These are phyloP conservation scores for Perkinsus olseni DNA, from an alignment of 169 alveolate genomes.

Conservation along the genomic window DNA sequence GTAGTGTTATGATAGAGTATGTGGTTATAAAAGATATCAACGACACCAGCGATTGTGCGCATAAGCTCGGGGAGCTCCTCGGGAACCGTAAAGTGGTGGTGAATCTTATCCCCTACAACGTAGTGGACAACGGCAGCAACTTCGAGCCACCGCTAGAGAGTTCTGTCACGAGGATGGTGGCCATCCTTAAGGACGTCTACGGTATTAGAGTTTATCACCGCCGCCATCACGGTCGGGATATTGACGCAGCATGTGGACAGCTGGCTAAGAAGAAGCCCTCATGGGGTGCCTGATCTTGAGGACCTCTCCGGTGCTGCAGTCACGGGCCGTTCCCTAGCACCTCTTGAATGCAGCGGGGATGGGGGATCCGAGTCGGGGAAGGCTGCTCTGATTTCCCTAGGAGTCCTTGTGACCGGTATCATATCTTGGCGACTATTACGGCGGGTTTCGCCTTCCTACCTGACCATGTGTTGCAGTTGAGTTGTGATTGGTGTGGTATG, in stretches of 20 bases:
- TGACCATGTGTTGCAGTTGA: no score
- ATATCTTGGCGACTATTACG: no score
- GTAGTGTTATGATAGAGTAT: constrained; percentile 33
- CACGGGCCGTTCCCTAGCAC: no score
- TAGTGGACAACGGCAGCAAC: constrained; percentile 8
- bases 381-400: no score
- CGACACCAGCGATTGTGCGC: constrained; percentile 33
- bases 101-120: constrained; percentile 28
- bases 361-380: no score
- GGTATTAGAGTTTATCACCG: neutral
- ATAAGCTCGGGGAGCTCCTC: constrained; percentile 33
- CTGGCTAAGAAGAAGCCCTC: constrained; percentile 7
- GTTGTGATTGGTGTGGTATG: no score
- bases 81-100: constrained; percentile 2
- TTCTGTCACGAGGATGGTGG: constrained; percentile 4
- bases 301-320: neutral
- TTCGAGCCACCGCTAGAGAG: constrained; percentile 2
- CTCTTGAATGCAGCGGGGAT: no score
- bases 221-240: constrained; percentile 13
- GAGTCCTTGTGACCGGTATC: no score
- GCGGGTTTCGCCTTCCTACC: no score
- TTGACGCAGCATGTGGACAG: constrained; percentile 17
- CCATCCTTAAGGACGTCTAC: neutral
- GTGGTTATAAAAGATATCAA: constrained; percentile 32
- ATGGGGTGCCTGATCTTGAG: neutral